A percentile compares a stretch with the other conserved stretches of the same genome.
Evolutionary conservation across 1,284 basidiomycete species (phyloP).

Genomic region (Moesziomyces parantarcticus): DNA sequence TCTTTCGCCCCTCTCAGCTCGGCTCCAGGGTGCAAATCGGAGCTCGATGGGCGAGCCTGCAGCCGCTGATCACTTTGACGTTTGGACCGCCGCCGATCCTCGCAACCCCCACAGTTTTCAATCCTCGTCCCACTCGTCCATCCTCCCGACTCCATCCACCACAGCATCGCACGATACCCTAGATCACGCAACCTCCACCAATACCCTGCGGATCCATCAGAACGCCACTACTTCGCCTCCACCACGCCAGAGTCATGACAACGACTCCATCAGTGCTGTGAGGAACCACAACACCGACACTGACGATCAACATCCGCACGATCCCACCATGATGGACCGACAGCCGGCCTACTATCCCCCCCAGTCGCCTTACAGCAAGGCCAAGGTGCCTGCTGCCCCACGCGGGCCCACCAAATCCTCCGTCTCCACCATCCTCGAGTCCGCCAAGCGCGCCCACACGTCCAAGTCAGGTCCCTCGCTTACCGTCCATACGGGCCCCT

Average conservation of each 20-base stretch:
- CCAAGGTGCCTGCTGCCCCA: constrained; percentile 12
- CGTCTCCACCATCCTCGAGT: constrained; percentile 43
- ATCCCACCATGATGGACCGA: constrained; percentile 21
- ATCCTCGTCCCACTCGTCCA: neutral
- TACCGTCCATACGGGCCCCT: constrained; percentile 1
- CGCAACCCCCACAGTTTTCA: neutral
- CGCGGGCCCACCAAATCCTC: constrained; percentile 18
- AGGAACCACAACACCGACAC: constrained; percentile 27
- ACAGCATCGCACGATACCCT: too few species aligned
- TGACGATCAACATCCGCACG: neutral
- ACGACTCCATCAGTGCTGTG: constrained; percentile 36
- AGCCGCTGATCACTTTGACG: neutral
- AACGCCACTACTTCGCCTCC: too few species aligned
- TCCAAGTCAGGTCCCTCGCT: constrained; percentile 5
- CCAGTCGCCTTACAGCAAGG: constrained; percentile 7
- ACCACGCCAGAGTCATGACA: constrained; percentile 20
- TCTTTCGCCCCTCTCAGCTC: neutral
- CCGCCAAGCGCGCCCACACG: constrained; percentile 23
- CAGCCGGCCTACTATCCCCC: constrained; percentile 13
- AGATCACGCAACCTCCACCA: too few species aligned
- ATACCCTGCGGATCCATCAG: too few species aligned
- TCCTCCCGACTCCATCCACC: too few species aligned
- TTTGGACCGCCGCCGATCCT: neutral
- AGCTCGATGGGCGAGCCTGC: neutral
- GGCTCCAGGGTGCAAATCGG: neutral